A percentile compares a stretch with the other conserved stretches of the same genome.
Evolutionary conservation across 2,329 filamentous ascomycete species (phyloP).

Genomic region (Pseudogymnoascus sp.): DNA sequence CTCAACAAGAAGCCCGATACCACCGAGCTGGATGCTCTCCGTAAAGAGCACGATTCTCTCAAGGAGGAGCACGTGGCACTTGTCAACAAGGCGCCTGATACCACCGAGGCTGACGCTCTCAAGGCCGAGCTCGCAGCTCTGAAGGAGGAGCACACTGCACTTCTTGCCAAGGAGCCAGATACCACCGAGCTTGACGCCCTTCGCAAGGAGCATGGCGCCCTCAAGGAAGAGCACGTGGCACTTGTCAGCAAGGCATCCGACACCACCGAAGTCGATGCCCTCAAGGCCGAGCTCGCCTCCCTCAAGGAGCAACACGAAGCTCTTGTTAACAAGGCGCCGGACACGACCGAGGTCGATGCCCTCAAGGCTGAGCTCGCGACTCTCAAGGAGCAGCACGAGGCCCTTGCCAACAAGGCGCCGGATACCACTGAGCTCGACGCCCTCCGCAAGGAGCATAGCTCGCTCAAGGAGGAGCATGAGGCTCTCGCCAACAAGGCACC

Average conservation of each 20-base stretch:
- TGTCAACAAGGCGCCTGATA: constrained; percentile 47
- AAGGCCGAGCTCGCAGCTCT: constrained; percentile 43
- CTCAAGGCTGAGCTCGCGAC: constrained; percentile 15
- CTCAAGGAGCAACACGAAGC: constrained; percentile 39
- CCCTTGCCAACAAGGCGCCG: constrained; percentile 43
- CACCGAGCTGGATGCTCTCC: constrained; percentile 42
- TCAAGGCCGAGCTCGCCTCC: constrained; percentile 33
- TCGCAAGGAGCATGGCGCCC: constrained; percentile 34
- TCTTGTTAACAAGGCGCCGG: constrained; percentile 43
- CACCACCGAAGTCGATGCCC: constrained; percentile 43
- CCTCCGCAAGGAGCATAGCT: constrained; percentile 49
- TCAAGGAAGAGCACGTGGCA: constrained; percentile 41
- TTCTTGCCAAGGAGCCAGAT: constrained; percentile 28
- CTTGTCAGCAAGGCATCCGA: constrained; percentile 48
- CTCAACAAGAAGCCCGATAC: constrained; percentile 51
- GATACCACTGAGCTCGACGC: constrained; percentile 45
- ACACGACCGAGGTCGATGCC: constrained; percentile 33
- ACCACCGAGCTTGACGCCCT: constrained; percentile 39
- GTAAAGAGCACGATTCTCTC: constrained; percentile 26
- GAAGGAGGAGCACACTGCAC: constrained; percentile 41
- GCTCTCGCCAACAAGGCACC: constrained; percentile 48
- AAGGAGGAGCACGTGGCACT: constrained; percentile 44
- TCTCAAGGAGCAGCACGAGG: constrained; percentile 34
- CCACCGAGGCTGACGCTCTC: constrained; percentile 45
- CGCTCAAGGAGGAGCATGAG: constrained; percentile 32